Conservation (phyloP, 352 stramenopile species). For the Globisporangium camurandrum region DNA sequence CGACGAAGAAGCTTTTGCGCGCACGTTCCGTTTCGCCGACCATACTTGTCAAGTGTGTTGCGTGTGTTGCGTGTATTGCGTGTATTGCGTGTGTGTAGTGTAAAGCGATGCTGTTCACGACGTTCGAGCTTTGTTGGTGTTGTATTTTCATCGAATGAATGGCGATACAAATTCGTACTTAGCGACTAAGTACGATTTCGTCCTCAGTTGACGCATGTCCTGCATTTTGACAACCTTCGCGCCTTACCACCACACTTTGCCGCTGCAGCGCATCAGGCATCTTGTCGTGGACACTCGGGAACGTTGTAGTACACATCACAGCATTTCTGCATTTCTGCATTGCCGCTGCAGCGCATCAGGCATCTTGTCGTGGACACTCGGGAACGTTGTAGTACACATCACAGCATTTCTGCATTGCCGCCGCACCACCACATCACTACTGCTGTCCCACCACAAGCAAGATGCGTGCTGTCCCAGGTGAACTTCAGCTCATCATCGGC, state of each 20-base stretch:
- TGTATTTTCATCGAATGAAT: neutral
- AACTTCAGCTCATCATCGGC: conserved; percentile 78
- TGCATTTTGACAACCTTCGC: too few species aligned
- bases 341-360: too few species aligned
- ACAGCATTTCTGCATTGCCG: neutral
- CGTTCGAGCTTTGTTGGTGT: neutral
- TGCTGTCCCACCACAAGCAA: neutral
- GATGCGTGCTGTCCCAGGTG: conserved; percentile 29
- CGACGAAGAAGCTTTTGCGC: conserved; percentile 62
- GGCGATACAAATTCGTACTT: neutral
- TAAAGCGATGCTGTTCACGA: neutral
- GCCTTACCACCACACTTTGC: neutral
- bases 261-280: neutral
- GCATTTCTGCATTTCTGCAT: neutral
- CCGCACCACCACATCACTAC: too few species aligned
- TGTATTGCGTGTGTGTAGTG: too few species aligned
- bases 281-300: neutral
- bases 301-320: neutral
- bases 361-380: neutral
- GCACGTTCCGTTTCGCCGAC: conserved; percentile 41
- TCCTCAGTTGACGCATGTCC: too few species aligned
- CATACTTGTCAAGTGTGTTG: conserved; percentile 23
- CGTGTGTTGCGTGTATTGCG: neutral
- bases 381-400: neutral
- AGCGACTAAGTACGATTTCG: neutral